phyloP scores from a whole-genome alignment of 2,329 filamentous ascomycete species.

The Decorospora gaudefroyi region DNA sequence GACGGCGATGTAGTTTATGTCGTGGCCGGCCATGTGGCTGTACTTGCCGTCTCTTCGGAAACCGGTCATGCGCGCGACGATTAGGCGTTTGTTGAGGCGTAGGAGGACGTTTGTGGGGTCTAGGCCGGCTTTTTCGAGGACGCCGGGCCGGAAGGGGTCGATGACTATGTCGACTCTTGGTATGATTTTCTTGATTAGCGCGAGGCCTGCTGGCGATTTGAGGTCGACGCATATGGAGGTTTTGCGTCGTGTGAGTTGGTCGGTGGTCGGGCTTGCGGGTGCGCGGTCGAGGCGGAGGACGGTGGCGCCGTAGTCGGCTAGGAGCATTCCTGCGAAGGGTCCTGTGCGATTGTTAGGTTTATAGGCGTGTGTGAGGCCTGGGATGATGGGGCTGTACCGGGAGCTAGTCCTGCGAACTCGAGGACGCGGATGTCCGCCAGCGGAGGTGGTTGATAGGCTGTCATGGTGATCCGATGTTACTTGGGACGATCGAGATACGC shows the following conservation, averaged over 20 bases:
- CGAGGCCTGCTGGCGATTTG: conserved; percentile 66
- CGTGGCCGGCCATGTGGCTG: conserved; percentile 85
- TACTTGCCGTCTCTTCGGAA: conserved; percentile 89
- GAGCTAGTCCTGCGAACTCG: conserved; percentile 67
- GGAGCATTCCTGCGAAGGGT: conserved; percentile 80
- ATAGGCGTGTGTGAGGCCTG: background rate
- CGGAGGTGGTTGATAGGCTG: conserved; percentile 50
- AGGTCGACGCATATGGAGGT: conserved; percentile 78
- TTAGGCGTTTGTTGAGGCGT: conserved; percentile 70
- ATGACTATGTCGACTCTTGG: conserved; percentile 75
- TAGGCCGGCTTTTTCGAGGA: conserved; percentile 82
- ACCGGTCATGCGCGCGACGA: conserved; percentile 85
- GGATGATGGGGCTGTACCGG: conserved; percentile 49
- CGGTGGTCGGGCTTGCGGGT: conserved; percentile 61
- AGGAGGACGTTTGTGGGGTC: conserved; percentile 69
- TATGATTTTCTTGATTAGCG: conserved; percentile 69
- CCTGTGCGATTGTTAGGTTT: conserved; percentile 56
- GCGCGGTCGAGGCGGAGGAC: conserved; percentile 82
- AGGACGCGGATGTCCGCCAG: conserved; percentile 64
- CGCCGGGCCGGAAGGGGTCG: conserved; percentile 90
- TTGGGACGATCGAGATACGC: background rate
- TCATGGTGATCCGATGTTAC: conserved; percentile 25
- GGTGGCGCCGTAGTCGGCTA: conserved; percentile 83
- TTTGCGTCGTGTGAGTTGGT: conserved; percentile 81
- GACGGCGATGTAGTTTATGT: conserved; percentile 95